Base-by-base conservation (phyloP, 2,329 filamentous ascomycete species). In the Phialocephala subalpina region DNA sequence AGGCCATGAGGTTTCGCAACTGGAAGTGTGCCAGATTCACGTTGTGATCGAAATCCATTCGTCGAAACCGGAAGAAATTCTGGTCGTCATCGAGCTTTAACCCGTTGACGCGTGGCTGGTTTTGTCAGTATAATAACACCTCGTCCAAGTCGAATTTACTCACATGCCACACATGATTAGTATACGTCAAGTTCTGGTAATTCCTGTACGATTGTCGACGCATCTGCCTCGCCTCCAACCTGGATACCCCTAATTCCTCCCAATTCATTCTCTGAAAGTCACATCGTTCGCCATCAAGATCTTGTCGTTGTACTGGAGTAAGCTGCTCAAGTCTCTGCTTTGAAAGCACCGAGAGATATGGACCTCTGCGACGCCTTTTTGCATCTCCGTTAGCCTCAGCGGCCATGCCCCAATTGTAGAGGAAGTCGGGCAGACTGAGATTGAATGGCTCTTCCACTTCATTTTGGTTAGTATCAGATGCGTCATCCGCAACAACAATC, bases 1-100 rank as follows among this genome's bases (percentile, higher is more conserved):
- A 84, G 2, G 86, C 86, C 22, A 91, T 77, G 18, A 90, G 80
- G 71, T 89, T 89, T 52, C 89, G 86, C 14, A 91, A 80, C 73
- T 91, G 89, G 67, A 90, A 91, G 76, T 91, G 89, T n/a, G 86
- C 80, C 20, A 90, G 76, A 67, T 83, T 80, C 27, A 87, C 79
- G 59, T 87, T 80, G 22, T 80, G 80, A 55, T 82, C 80, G 49
- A 90, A 80, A 67, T 85, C 81, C 82, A 88, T 88, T 45, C 79
- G 81, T 47, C 81, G 82, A 73, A 90, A 91, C 59, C 82, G 81
- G 73, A 89, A 89, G 73, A 84, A 89, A 58, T 75, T 72, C 38
- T 78, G 73, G 18, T 70, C 59, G 55, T 78, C 70, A 1, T 25
- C 20, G 60, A 73, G 58, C 33, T 52, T 66, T 11, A 62, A 7